phyloP scores from a whole-genome alignment of 2,329 filamentous ascomycete genomes.

The Coniochaeta sp. region DNA sequence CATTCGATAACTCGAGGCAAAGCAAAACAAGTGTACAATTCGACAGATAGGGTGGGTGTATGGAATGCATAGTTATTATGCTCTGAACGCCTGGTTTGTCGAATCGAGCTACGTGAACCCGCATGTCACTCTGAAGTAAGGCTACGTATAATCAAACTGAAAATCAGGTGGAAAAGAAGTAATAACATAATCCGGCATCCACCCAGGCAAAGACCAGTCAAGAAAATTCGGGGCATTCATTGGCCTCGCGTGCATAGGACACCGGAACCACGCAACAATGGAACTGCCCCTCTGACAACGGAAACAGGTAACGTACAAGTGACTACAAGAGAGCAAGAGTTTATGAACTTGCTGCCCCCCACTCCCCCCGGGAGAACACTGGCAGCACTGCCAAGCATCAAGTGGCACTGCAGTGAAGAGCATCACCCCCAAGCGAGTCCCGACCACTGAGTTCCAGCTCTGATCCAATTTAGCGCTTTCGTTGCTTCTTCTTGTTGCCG shows the following conservation, averaged over 20 bases:
- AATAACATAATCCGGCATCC: background rate
- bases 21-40: no score
- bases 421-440: background rate
- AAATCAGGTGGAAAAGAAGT: background rate
- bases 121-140: background rate
- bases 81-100: background rate
- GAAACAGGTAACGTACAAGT: background rate
- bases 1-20: background rate
- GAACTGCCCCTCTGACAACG: background rate
- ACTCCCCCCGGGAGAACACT: background rate
- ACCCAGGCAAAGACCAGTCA: background rate
- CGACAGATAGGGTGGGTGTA: no score
- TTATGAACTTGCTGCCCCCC: background rate
- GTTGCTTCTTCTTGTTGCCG: conserved; percentile 64
- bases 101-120: background rate
- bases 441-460: no score
- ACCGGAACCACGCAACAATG: background rate
- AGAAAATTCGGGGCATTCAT: background rate
- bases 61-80: background rate
- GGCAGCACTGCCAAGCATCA: background rate
- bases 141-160: background rate
- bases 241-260: background rate
- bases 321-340: background rate
- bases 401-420: background rate
- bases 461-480: conserved; percentile 32